These are phyloP conservation scores for Sphaerobolus stellatus DNA, from an alignment of 1,284 basidiomycete genomes.

Conservation along the genomic window DNA sequence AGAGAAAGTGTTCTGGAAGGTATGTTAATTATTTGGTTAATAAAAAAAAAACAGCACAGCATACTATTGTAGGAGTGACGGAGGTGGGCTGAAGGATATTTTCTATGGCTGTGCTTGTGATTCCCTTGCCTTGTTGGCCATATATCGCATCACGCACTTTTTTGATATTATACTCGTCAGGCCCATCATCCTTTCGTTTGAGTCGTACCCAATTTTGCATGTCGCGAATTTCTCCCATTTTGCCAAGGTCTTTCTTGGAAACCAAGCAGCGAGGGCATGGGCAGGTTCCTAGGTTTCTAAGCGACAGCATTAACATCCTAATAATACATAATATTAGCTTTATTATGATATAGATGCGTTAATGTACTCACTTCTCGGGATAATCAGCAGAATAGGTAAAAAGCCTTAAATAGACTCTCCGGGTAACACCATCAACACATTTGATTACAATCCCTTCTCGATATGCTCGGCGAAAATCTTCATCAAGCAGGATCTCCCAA, in stretches of 20 bases:
- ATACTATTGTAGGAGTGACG: conserved; percentile 16
- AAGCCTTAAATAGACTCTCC: conserved; percentile 6
- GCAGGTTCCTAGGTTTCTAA: conserved; percentile 16
- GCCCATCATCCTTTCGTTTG: conserved; percentile 8
- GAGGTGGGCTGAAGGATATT: conserved; percentile 11
- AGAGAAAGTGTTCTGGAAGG: conserved; percentile 35
- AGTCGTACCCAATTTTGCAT: conserved; percentile 2
- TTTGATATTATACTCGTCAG: neutral
- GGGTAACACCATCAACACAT: neutral
- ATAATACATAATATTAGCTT: neutral
- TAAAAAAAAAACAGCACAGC: neutral
- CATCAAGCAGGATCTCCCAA: conserved; percentile 24
- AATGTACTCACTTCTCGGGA: conserved; percentile 27
- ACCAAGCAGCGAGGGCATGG: conserved; percentile 22
- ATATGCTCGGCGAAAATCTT: conserved; percentile 19
- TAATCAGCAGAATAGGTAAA: conserved; percentile 30
- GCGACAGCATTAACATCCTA: conserved; percentile 12
- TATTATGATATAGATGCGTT: too few relatives aligned
- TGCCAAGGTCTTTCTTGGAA: conserved; percentile 6
- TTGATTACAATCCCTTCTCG: neutral
- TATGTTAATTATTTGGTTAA: neutral
- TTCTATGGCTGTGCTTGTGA: conserved; percentile 17
- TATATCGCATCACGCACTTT: conserved; percentile 24
- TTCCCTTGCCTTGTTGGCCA: conserved; percentile 12
- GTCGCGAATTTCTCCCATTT: conserved; percentile 20